These are phyloP conservation scores for Penicillium salamii DNA, from an alignment of 495 filamentous ascomycete species.

Conservation along the genomic window DNA sequence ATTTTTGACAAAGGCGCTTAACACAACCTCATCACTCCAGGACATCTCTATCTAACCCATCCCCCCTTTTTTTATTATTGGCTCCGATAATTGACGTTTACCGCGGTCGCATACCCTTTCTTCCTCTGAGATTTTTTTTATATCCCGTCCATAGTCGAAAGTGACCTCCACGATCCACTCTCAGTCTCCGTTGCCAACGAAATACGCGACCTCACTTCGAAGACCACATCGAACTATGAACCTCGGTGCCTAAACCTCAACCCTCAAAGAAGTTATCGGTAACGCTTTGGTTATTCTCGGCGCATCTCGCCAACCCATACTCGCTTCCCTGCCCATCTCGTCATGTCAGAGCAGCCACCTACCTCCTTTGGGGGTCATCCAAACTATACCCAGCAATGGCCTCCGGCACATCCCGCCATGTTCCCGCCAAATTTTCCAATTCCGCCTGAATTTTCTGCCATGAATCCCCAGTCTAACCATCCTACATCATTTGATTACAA, in stretches of 20 bases:
- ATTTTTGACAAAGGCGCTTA: constrained; percentile 23
- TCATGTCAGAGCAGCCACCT: constrained; percentile 57
- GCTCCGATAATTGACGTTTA: no score
- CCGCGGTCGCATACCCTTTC: no score
- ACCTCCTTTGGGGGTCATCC: constrained; percentile 47
- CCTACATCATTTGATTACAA: constrained; percentile 20
- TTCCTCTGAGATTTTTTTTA: background rate
- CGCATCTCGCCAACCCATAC: no score
- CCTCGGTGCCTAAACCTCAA: no score
- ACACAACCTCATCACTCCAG: background rate
- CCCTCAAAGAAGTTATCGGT: no score
- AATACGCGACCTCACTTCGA: no score
- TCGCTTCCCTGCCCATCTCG: no score
- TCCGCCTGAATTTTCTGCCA: constrained; percentile 12
- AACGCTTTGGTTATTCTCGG: no score
- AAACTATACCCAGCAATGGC: constrained; percentile 36
- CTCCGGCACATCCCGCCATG: constrained; percentile 23
- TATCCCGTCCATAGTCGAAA: no score
- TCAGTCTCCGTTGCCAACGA: no score
- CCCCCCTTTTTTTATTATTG: background rate
- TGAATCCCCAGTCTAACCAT: constrained; percentile 4
- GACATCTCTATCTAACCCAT: background rate
- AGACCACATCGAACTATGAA: no score
- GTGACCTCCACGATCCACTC: no score
- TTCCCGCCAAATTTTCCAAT: constrained; percentile 22